Evolutionary conservation across 148 eudicot species (phyloP).

Genomic region (Vaccinium vitisidaea): DNA sequence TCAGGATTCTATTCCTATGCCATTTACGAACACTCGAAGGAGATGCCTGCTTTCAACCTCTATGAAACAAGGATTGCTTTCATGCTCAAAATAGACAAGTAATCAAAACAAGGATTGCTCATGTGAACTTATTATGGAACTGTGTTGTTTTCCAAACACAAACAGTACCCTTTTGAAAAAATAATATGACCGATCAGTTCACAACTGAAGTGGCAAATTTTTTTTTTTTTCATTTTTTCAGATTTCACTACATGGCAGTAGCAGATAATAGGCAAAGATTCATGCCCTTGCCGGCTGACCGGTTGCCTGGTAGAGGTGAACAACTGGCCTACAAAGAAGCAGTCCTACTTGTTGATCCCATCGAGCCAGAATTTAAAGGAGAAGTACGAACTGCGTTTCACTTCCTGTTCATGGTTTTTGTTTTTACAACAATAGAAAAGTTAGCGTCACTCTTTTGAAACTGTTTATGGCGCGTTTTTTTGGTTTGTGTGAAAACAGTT

Average conservation of each 20-base stretch:
- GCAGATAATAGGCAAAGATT: slow-evolving; percentile 65
- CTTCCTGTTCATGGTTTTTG: neutral
- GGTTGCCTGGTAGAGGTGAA: slow-evolving; percentile 57
- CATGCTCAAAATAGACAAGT: slow-evolving; percentile 77
- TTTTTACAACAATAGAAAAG: neutral
- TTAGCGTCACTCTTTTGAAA: neutral
- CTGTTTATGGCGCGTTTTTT: neutral
- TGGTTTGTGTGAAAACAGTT: neutral
- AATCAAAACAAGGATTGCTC: neutral
- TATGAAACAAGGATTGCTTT: slow-evolving; percentile 76
- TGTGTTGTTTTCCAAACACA: neutral
- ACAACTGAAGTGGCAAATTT: neutral
- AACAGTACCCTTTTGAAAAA: neutral
- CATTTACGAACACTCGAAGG: slow-evolving; percentile 52
- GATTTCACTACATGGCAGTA: slow-evolving; percentile 81
- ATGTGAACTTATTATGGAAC: neutral
- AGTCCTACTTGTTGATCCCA: slow-evolving; percentile 61
- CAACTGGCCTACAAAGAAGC: slow-evolving; percentile 74
- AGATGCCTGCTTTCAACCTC: slow-evolving; percentile 78
- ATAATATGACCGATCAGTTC: neutral
- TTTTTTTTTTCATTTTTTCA: slow-evolving; percentile 11
- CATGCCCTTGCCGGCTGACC: slow-evolving; percentile 85
- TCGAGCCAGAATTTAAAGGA: slow-evolving; percentile 44
- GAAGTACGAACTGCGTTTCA: slow-evolving; percentile 25
- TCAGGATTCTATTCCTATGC: slow-evolving; percentile 70